Conservation (phyloP, 129 eudicot genomes). For the Scalesia atractyloides region DNA sequence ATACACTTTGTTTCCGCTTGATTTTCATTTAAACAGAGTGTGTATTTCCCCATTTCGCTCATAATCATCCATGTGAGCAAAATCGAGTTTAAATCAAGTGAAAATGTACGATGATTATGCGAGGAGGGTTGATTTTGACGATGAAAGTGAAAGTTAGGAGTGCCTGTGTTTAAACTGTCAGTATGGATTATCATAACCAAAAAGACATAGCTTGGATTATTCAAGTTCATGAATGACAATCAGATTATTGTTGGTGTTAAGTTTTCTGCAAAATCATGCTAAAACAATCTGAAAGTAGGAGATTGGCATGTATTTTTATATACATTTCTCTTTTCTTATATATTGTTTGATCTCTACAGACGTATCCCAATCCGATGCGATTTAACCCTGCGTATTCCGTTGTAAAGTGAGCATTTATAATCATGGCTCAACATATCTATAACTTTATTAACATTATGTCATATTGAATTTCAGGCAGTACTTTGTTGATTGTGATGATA, state of each 20-base stretch:
- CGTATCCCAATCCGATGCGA: conserved; percentile 78
- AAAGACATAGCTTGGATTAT: no score
- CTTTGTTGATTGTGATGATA: conserved; percentile 76
- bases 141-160: no score
- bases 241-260: conserved; percentile 4
- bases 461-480: conserved; percentile 73
- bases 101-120: no score
- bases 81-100: no score
- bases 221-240: neutral
- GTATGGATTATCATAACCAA: no score
- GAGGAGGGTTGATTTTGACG: no score
- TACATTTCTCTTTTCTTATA: neutral
- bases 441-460: conserved; percentile 19
- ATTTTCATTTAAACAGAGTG: no score
- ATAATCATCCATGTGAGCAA: no score
- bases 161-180: no score
- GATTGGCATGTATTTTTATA: neutral
- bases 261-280: neutral
- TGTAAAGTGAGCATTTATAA: conserved; percentile 75
- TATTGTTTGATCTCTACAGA: conserved; percentile 45
- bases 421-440: conserved; percentile 12
- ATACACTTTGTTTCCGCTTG: no score
- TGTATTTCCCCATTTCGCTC: no score
- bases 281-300: neutral
- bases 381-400: conserved; percentile 91